Base-by-base conservation (phyloP, 257 asterid genomes). In the Solanum rostratum region DNA sequence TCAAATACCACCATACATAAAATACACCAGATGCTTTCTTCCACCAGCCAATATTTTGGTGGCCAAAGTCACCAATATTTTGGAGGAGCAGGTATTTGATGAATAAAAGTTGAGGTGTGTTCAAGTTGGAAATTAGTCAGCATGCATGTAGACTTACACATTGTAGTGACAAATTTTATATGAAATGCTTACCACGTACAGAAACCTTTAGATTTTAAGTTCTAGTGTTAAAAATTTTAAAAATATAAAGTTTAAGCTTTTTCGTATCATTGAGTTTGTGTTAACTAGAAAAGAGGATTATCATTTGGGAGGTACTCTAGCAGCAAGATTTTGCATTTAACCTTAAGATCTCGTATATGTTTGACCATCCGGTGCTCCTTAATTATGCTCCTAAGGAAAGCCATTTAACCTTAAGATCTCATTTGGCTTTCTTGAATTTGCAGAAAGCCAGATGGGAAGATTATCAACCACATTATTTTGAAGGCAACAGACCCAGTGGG, bases 261-360 rank as follows among this genome's bases (percentile, higher is more conserved):
- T 46, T 29, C 62, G 49, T 76, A 49, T 49, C 82, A 76, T 27
- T 76, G 27, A 76, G 62, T 76, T 76, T 76, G 60, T 49, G 62
- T 49, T 27, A 27, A 27, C 5, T 29, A 50, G 62, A 69, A 69
- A 37, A 10, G 45, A 69, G 45, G 45, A 76, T 76, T 18, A 27
- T 76, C 43, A 27, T 49, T 24, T 45, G 49, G 82, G 24, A 76
- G 43, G 62, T 76, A 50, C 54, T 29, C 45, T 8, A 49, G 57
- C 50, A 76, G 63, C 12, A 76, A 50, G 82, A 49, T 45, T 49
- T 76, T 27, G 81, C 70, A 46, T 41, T 82, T 83, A 81, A 93
- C 98, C 98, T 94, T 95, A 89, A 97, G 99, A 82, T 89, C 89
- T 86, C 90, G 93, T 85, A 97, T 95, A 88, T 93, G 92, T 91